These are phyloP conservation scores for Ashbya aceris DNA, from an alignment of 1,139 yeast genomes.

Conservation along the genomic window DNA sequence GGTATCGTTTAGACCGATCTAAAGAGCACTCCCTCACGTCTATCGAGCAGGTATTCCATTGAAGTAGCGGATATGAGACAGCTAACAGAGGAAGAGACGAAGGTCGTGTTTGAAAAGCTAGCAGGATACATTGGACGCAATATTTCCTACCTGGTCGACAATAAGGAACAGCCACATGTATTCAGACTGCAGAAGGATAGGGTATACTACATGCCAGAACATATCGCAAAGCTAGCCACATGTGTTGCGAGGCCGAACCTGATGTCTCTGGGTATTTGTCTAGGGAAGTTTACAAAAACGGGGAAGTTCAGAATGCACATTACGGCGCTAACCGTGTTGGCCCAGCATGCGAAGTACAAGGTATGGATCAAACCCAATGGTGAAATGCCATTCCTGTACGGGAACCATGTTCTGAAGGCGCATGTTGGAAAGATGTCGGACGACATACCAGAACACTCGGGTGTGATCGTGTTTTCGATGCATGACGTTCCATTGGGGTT, in stretches of 20 bases:
- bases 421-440: conserved; percentile 96
- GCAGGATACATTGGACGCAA: conserved; percentile 96
- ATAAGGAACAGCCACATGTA: conserved; percentile 85
- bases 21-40: no score
- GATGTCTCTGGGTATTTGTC: conserved; percentile 87
- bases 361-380: conserved; percentile 96
- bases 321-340: conserved; percentile 74
- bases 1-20: no score
- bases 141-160: conserved; percentile 78
- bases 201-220: conserved; percentile 84
- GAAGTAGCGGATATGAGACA: conserved; percentile 57
- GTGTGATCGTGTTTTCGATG: conserved; percentile 87
- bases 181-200: conserved; percentile 93
- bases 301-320: conserved; percentile 93
- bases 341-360: conserved; percentile 86
- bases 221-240: conserved; percentile 79
- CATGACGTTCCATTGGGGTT: conserved; percentile 89
- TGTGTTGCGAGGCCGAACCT: conserved; percentile 80
- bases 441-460: conserved; percentile 97
- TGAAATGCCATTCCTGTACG: conserved; percentile 96
- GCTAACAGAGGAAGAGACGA: conserved; percentile 93
- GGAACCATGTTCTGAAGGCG: conserved; percentile 93
- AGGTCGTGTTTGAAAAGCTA: conserved; percentile 88
- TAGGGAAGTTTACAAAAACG: conserved; percentile 95
- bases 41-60: no score